Evolutionary conservation across 495 filamentous ascomycete species (phyloP).

Genomic region (Pyrenopolyporus hunteri): DNA sequence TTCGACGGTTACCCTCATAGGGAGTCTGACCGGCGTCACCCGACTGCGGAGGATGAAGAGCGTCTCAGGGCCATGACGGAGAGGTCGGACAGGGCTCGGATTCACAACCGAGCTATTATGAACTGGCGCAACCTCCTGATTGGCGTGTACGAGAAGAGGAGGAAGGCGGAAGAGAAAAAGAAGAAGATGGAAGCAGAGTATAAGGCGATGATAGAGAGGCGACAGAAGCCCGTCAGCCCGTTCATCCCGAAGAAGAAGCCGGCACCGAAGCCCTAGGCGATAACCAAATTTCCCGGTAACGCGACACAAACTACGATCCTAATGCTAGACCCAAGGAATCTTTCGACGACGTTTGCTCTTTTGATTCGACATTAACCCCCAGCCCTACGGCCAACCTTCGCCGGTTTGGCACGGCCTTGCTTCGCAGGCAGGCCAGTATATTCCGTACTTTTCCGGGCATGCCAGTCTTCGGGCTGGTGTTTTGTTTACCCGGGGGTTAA

Average conservation of each 20-base stretch:
- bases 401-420: conserved; percentile 9
- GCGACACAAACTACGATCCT: neutral
- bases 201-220: neutral
- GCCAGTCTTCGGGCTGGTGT: neutral
- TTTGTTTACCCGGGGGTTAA: neutral
- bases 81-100: neutral
- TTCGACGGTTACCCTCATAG: neutral
- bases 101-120: neutral
- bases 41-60: neutral
- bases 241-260: neutral
- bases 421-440: conserved; percentile 1
- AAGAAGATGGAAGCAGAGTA: neutral
- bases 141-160: neutral
- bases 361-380: neutral
- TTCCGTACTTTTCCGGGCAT: neutral
- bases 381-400: conserved; percentile 6
- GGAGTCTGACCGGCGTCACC: neutral
- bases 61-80: neutral
- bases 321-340: neutral
- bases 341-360: neutral
- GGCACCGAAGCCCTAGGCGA: neutral
- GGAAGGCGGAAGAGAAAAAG: neutral
- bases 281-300: neutral
- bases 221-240: neutral
- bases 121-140: neutral